Conservation (phyloP, 2,329 filamentous ascomycete species). For the Aspergillus amoenus region DNA sequence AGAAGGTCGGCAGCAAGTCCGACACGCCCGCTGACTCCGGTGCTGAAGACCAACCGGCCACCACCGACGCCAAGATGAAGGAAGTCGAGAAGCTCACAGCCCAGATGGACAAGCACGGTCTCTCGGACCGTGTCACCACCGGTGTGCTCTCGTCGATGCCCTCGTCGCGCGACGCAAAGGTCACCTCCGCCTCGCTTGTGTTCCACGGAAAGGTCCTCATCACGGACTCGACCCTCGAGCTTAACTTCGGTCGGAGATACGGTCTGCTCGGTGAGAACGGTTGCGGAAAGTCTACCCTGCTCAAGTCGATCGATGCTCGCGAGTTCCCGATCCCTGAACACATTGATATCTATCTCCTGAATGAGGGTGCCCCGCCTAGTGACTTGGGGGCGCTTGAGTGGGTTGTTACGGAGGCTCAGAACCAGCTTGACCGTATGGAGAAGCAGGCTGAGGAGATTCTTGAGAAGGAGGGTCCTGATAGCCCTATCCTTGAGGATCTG, state of each 20-base stretch:
- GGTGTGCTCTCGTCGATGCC: slow-evolving; percentile 86
- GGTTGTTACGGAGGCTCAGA: slow-evolving; percentile 93
- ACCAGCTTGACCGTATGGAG: slow-evolving; percentile 88
- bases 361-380: slow-evolving; percentile 88
- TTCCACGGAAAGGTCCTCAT: slow-evolving; percentile 98
- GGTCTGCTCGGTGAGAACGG: slow-evolving; percentile 98
- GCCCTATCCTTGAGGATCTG: slow-evolving; percentile 83
- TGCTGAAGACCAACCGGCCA: slow-evolving; percentile 65
- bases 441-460: slow-evolving; percentile 84
- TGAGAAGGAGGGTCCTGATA: slow-evolving; percentile 89
- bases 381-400: slow-evolving; percentile 92
- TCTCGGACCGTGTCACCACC: slow-evolving; percentile 97
- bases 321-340: slow-evolving; percentile 96
- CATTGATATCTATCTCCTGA: slow-evolving; percentile 96
- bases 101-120: slow-evolving; percentile 93
- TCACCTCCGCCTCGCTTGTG: slow-evolving; percentile 86
- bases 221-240: slow-evolving; percentile 88
- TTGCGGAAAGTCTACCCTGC: slow-evolving; percentile 95
- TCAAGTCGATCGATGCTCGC: slow-evolving; percentile 90
- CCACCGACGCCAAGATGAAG: slow-evolving; percentile 69
- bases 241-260: slow-evolving; percentile 90
- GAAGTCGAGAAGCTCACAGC: slow-evolving; percentile 83
- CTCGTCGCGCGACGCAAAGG: slow-evolving; percentile 92
- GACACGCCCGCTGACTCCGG: slow-evolving; percentile 66
- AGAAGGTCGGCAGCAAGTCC: slow-evolving; percentile 63